These are phyloP conservation scores for Petunia axillaris DNA, from an alignment of 257 asterid species.

Conservation along the genomic window DNA sequence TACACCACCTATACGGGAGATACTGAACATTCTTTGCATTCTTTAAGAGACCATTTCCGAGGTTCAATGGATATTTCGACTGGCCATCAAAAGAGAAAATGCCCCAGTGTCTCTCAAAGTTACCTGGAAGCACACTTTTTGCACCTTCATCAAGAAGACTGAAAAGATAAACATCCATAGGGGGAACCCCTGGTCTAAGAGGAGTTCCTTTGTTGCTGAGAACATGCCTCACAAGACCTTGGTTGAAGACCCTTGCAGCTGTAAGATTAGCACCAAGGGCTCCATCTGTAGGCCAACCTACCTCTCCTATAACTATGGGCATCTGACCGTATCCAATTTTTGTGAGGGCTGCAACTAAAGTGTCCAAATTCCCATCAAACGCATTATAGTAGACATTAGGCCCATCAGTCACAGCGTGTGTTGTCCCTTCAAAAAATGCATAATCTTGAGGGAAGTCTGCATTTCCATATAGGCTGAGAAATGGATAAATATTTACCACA, in stretches of 20 bases:
- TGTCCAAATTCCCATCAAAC: conserved; percentile 91
- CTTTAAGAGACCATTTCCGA: conserved; percentile 68
- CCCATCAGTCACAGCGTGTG: conserved; percentile 82
- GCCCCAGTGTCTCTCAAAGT: conserved; percentile 97
- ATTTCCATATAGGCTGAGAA: conserved; percentile 81
- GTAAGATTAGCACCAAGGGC: conserved; percentile 67
- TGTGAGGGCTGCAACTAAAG: conserved; percentile 74
- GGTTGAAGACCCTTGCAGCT: conserved; percentile 86
- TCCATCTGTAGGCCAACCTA: conserved; percentile 97
- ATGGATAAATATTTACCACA: conserved; percentile 86
- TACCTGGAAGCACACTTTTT: conserved; percentile 83
- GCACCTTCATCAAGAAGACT: conserved; percentile 89
- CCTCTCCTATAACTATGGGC: conserved; percentile 87
- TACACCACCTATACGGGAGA: conserved; percentile 93
- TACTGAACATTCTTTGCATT: conserved; percentile 76
- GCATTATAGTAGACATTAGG: conserved; percentile 79
- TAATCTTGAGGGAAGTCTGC: conserved; percentile 93
- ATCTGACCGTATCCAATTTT: conserved; percentile 79
- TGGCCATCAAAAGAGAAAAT: conserved; percentile 91
- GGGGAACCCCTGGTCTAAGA: conserved; percentile 79
- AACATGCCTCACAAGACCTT: conserved; percentile 69
- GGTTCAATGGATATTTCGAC: conserved; percentile 79
- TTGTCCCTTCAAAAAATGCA: conserved; percentile 84
- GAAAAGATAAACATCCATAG: conserved; percentile 78
- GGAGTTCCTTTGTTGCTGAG: conserved; percentile 78